Percentiles rank a stretch among this genome's conserved stretches.
phyloP scores from a whole-genome alignment of 1,139 yeast species.

The Yamadazyma blattariae region DNA sequence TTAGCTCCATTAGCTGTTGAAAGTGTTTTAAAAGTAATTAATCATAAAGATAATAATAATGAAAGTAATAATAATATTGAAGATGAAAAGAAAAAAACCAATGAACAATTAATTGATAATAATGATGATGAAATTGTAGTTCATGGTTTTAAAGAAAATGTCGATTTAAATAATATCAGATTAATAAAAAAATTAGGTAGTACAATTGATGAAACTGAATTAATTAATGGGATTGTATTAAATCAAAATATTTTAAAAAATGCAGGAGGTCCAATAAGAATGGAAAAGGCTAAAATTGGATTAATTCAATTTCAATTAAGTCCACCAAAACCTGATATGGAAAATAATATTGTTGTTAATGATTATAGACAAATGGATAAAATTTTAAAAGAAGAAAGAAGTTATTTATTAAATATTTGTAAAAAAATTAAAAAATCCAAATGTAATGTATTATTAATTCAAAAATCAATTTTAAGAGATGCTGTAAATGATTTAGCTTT shows the following conservation, averaged over 20 bases:
- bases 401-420: constrained; percentile 89
- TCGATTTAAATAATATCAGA: constrained; percentile 84
- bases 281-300: constrained; percentile 92
- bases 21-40: constrained; percentile 77
- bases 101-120: too few relatives aligned
- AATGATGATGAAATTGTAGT: too few relatives aligned
- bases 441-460: constrained; percentile 91
- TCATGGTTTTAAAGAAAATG: too few relatives aligned
- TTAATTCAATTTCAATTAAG: constrained; percentile 93
- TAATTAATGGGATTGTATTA: constrained; percentile 89
- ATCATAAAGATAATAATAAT: constrained; percentile 46
- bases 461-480: constrained; percentile 91
- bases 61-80: too few relatives aligned
- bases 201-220: constrained; percentile 93
- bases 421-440: constrained; percentile 95
- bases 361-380: constrained; percentile 99
- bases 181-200: constrained; percentile 94
- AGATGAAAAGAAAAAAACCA: too few relatives aligned
- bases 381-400: constrained; percentile 95
- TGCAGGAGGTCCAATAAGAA: constrained; percentile 95
- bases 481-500: constrained; percentile 96
- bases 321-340: constrained; percentile 99
- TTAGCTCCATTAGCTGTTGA: constrained; percentile 95
- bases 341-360: constrained; percentile 92
- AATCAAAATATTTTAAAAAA: constrained; percentile 85